A percentile compares a stretch with the other conserved stretches of the same genome.
phyloP scores from a whole-genome alignment of 768 basidiomycete genomes.

The Phaeotremella fagi region DNA sequence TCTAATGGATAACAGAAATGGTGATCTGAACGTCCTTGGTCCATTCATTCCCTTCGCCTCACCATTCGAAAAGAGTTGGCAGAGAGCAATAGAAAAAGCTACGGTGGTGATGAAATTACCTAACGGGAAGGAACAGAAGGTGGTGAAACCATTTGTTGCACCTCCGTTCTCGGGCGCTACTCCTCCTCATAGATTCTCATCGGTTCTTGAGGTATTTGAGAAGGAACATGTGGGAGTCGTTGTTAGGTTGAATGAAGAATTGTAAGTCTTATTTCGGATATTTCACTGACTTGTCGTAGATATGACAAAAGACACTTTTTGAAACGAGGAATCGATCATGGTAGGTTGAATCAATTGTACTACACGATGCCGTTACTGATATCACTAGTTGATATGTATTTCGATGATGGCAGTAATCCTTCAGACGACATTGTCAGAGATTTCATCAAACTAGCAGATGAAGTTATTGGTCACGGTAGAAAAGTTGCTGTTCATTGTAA shows the following conservation, averaged over 20 bases:
- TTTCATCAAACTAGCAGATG: conserved; percentile 82
- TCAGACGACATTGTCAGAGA: conserved; percentile 88
- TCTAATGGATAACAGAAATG: conserved; percentile 33
- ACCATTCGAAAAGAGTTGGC: conserved; percentile 67
- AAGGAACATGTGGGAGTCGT: conserved; percentile 81
- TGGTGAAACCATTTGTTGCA: conserved; percentile 16
- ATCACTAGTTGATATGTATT: conserved; percentile 61
- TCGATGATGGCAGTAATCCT: conserved; percentile 97
- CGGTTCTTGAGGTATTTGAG: conserved; percentile 90
- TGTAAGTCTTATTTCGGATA: conserved; percentile 63
- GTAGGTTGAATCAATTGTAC: neutral
- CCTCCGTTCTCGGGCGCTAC: conserved; percentile 60
- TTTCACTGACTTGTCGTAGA: conserved; percentile 49
- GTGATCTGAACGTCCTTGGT: conserved; percentile 38
- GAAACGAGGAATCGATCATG: conserved; percentile 33
- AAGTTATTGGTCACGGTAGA: conserved; percentile 59
- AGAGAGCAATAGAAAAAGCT: conserved; percentile 10
- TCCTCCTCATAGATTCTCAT: conserved; percentile 67
- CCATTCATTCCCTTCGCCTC: conserved; percentile 77
- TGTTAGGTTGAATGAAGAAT: conserved; percentile 84
- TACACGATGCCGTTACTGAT: neutral
- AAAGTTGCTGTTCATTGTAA: conserved; percentile 75
- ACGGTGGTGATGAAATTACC: conserved; percentile 7
- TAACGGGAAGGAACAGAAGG: conserved; percentile 51
- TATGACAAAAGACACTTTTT: conserved; percentile 32